A percentile compares a stretch with the other conserved stretches of the same genome.
Evolutionary conservation across 768 basidiomycete genomes (phyloP).

Genomic region (Favolaschia claudopus): DNA sequence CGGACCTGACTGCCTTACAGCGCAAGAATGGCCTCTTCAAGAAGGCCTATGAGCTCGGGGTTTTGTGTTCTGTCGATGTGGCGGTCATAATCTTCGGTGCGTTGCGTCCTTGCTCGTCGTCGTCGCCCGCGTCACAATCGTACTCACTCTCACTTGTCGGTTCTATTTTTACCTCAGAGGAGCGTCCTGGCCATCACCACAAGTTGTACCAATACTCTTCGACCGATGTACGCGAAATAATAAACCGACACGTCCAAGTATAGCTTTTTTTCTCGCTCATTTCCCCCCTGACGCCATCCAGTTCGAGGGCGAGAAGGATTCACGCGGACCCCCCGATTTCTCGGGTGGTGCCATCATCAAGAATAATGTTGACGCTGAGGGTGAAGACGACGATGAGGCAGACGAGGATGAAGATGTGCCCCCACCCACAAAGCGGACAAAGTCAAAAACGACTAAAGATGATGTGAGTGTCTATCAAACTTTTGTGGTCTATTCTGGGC

Average conservation of each 20-base stretch:
- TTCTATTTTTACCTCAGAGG: conserved; percentile 71
- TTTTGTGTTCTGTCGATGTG: conserved; percentile 87
- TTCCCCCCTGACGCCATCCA: conserved; percentile 31
- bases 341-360: conserved; percentile 40
- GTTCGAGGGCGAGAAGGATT: conserved; percentile 61
- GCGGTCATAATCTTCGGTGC: conserved; percentile 84
- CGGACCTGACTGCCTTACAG: conserved; percentile 56
- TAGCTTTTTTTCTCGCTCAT: conserved; percentile 11
- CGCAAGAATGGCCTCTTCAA: conserved; percentile 92
- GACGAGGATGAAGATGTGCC: conserved; percentile 48
- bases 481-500: background rate
- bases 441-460: conserved; percentile 15
- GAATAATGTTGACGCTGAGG: conserved; percentile 45
- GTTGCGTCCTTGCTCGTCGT: conserved; percentile 14
- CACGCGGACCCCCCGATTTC: conserved; percentile 55
- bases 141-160: conserved; percentile 29
- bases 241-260: conserved; percentile 68
- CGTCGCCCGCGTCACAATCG: conserved; percentile 2
- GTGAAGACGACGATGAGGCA: conserved; percentile 49
- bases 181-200: conserved; percentile 78
- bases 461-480: conserved; percentile 13
- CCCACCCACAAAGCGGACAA: conserved; percentile 17
- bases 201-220: conserved; percentile 88
- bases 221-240: conserved; percentile 69
- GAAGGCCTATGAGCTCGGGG: conserved; percentile 91